Evolutionary conservation across 225 moss, liverwort and hornwort genomes (phyloP).

Genomic region (Polytrichum commune): DNA sequence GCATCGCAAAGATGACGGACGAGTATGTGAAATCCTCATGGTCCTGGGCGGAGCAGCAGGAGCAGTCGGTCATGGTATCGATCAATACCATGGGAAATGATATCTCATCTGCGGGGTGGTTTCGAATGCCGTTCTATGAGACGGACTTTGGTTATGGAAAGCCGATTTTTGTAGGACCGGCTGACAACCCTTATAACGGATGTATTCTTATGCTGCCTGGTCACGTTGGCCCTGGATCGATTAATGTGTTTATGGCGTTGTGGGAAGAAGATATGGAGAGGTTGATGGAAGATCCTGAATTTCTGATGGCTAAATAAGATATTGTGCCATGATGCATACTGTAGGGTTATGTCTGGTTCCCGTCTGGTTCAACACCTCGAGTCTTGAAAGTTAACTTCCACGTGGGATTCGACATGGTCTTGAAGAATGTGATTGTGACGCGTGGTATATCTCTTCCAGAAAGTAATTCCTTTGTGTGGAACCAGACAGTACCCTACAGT

Average conservation of each 20-base stretch:
- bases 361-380: too few species aligned
- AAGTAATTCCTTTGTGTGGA: too few species aligned
- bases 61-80: slow-evolving; percentile 33
- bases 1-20: slow-evolving; percentile 47
- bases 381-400: too few species aligned
- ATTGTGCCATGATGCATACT: too few species aligned
- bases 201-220: slow-evolving; percentile 46
- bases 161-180: slow-evolving; percentile 43
- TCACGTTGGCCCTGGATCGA: slow-evolving; percentile 38
- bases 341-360: too few species aligned
- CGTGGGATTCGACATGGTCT: too few species aligned
- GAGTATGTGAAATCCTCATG: slow-evolving; percentile 31
- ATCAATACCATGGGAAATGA: slow-evolving; percentile 44
- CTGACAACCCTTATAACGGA: slow-evolving; percentile 52
- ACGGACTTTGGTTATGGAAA: slow-evolving; percentile 54
- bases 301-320: slow-evolving; percentile 12
- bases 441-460: too few species aligned
- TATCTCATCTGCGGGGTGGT: slow-evolving; percentile 45
- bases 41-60: slow-evolving; percentile 51
- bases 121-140: slow-evolving; percentile 52
- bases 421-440: too few species aligned
- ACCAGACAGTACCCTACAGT: too few species aligned
- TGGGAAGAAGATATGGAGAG: slow-evolving; percentile 46
- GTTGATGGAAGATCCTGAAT: slow-evolving; percentile 32
- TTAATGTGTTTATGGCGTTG: slow-evolving; percentile 47